Evolutionary conservation across 1,284 basidiomycete species (phyloP).

Genomic region (Boletellus sp.): DNA sequence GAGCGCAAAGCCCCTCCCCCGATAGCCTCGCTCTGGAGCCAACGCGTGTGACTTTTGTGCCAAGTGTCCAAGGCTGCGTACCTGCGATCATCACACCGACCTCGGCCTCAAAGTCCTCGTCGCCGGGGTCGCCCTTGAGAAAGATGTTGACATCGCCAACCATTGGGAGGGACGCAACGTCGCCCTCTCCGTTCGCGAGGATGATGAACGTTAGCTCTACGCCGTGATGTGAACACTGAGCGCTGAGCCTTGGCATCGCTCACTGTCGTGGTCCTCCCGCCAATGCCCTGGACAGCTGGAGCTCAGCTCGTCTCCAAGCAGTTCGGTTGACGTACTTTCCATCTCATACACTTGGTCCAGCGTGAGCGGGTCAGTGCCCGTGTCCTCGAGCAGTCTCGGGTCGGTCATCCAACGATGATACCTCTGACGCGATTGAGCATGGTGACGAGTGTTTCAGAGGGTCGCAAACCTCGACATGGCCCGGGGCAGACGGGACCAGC

Average conservation of each 20-base stretch:
- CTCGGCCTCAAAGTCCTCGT: conserved; percentile 52
- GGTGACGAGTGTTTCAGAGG: neutral
- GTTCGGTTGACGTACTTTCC: conserved; percentile 63
- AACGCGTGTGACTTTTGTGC: neutral
- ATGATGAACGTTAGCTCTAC: conserved; percentile 90
- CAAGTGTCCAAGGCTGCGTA: conserved; percentile 25
- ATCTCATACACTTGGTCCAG: conserved; percentile 88
- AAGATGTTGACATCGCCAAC: conserved; percentile 93
- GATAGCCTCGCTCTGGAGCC: conserved; percentile 52
- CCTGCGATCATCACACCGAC: conserved; percentile 88
- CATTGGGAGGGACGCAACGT: conserved; percentile 62
- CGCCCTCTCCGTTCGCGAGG: conserved; percentile 45
- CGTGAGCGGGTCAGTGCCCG: conserved; percentile 83
- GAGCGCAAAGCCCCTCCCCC: conserved; percentile 63
- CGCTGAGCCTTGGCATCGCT: neutral
- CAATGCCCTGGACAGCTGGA: conserved; percentile 60
- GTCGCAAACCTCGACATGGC: conserved; percentile 58
- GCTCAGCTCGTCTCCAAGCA: neutral
- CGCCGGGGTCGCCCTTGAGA: conserved; percentile 52
- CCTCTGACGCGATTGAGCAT: conserved; percentile 43
- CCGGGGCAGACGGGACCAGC: conserved; percentile 69
- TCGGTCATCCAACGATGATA: conserved; percentile 93
- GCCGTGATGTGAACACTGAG: conserved; percentile 1
- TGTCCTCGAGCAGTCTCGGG: conserved; percentile 70
- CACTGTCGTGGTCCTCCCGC: conserved; percentile 85